Evolutionary conservation across 2,329 filamentous ascomycete species (phyloP), one percentile per base, ranked within the genome.

Genomic region (Colletotrichum theobromicola): DNA sequence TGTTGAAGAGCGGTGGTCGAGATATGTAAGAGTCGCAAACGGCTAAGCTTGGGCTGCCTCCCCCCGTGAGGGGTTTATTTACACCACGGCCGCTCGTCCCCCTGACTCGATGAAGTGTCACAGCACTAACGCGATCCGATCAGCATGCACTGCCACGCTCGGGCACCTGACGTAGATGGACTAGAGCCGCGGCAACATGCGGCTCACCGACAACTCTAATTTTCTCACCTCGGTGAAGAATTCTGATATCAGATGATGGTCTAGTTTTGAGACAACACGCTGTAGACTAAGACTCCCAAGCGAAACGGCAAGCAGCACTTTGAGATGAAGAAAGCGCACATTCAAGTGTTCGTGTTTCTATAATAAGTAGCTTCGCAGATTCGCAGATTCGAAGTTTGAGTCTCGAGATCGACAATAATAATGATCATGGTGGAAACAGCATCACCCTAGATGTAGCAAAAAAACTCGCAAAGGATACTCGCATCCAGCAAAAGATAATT

Each of bases 21-120:
- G 30, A 53, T 16, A 28, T 61, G 35, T 9, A 61, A 68, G 21
- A 34, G 9, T 60, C 28, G 55, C 55, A 61, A 37, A 50, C 15
- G 50, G n/a, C 7, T 37, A 9, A 32, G 67, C 67, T 42, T 37
- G 67, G 72, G 68, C 37, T 66, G 46, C 71, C 72, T 74, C 67
- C 68, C 58, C 32, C 13, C 9, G 32, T 71, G 72, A 72, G 72
- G 72, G 72, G 72, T 74, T 74, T 74, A 66, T 71, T 69, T 57
- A 53, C 58, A 26, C 58, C 62, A 24, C 16, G 42, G 42, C 34
- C 37, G 10, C 24, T 72, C 42, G 35, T 30, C 66, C 55, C 62
- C 62, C 67, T 57, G 62, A 74, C 72, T 61, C 34, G 55, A 62
- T 58, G 53, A 32, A 34, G 35, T 30, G 62, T 46, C 53, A 57